These are phyloP conservation scores for Monosporozyma servazzii DNA, from an alignment of 805 yeast species.

Conservation along the genomic window DNA sequence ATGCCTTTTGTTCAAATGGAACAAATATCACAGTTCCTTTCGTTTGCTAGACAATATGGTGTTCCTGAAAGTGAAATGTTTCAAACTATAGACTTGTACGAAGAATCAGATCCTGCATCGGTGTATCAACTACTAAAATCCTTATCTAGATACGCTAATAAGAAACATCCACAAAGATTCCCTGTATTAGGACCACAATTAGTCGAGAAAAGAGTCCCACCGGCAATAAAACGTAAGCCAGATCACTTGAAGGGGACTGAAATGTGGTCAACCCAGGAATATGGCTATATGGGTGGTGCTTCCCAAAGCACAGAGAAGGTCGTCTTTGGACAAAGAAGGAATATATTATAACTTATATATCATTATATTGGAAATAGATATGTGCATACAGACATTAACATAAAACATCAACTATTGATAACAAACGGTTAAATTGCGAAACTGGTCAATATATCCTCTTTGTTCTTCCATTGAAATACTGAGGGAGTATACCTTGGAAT, in stretches of 20 bases:
- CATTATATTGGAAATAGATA: background rate
- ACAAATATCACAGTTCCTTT: constrained; percentile 63
- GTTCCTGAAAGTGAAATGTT: constrained; percentile 76
- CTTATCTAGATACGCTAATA: constrained; percentile 58
- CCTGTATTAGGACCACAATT: constrained; percentile 54
- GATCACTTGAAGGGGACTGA: constrained; percentile 31
- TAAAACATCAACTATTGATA: no score
- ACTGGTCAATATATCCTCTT: background rate
- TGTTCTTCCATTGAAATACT: constrained; percentile 6
- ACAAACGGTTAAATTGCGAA: background rate
- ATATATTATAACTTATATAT: constrained; percentile 27
- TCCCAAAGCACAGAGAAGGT: constrained; percentile 45
- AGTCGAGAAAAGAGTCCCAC: constrained; percentile 39
- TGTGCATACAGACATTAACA: no score
- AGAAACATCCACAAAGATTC: constrained; percentile 37
- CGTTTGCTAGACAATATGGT: constrained; percentile 52
- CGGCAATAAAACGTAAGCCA: constrained; percentile 49
- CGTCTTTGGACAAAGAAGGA: constrained; percentile 44
- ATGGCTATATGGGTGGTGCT: constrained; percentile 53
- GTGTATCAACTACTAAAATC: constrained; percentile 68
- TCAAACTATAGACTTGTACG: constrained; percentile 69
- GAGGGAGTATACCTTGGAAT: constrained; percentile 23
- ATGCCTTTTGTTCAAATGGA: constrained; percentile 82
- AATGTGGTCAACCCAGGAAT: constrained; percentile 51
- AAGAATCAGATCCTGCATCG: constrained; percentile 60